These are phyloP conservation scores for Acer campestre DNA, from an alignment of 345 rosid species.

Conservation along the genomic window DNA sequence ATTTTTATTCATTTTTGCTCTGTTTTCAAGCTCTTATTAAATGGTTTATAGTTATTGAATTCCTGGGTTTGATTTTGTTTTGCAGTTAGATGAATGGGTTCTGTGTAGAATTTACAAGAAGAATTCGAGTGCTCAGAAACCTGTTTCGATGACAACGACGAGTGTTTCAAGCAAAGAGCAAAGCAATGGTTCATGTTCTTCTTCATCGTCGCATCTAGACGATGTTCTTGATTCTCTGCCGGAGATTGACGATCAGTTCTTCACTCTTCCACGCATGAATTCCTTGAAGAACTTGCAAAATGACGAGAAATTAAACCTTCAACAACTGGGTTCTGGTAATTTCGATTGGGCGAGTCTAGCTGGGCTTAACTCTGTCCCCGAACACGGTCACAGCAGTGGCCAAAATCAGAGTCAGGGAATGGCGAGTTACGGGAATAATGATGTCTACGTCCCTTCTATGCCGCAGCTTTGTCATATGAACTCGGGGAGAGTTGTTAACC, in stretches of 20 bases:
- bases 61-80: background rate
- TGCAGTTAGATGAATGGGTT: constrained; percentile 95
- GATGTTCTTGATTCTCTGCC: constrained; percentile 78
- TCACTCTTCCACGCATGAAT: constrained; percentile 50
- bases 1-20: no score
- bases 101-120: constrained; percentile 90
- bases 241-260: constrained; percentile 53
- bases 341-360: constrained; percentile 86
- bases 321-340: constrained; percentile 39
- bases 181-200: constrained; percentile 64
- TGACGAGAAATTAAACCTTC: constrained; percentile 47
- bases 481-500: constrained; percentile 17
- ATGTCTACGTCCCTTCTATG: constrained; percentile 39
- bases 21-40: background rate
- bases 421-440: constrained; percentile 28
- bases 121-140: constrained; percentile 61
- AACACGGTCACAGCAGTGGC: constrained; percentile 28
- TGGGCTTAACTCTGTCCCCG: constrained; percentile 51
- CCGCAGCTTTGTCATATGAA: constrained; percentile 31
- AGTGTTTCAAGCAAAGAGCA: constrained; percentile 57
- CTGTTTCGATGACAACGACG: constrained; percentile 23
- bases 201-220: constrained; percentile 77
- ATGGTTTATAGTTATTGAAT: background rate
- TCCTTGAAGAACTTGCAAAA: constrained; percentile 48
- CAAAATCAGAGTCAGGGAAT: constrained; percentile 42